A percentile compares a stretch with the other conserved stretches of the same genome.
Conservation (phyloP, 768 basidiomycete genomes). For the Pulveroboletus sp. region DNA sequence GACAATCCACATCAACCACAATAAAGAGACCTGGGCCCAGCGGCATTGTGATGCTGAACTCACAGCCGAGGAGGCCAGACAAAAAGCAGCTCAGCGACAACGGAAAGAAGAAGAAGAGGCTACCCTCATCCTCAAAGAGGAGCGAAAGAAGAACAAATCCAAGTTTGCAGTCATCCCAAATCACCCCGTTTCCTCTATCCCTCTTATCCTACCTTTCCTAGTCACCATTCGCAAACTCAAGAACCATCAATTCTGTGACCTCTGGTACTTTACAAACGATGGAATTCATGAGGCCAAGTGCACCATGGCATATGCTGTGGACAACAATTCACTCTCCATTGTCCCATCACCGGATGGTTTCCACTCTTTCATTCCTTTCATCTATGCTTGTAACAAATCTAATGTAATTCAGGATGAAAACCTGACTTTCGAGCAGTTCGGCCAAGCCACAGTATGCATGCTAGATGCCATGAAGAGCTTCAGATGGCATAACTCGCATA, state of each 20-base stretch:
- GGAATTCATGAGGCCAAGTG: background rate
- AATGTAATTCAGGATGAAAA: background rate
- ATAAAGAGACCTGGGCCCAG: background rate
- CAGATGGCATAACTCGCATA: background rate
- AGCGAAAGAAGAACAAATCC: background rate
- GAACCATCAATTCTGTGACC: background rate
- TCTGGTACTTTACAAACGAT: background rate
- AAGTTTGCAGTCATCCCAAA: background rate
- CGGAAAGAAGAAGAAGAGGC: background rate
- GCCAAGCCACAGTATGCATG: background rate
- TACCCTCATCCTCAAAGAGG: background rate
- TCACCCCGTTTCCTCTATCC: background rate
- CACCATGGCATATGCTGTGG: background rate
- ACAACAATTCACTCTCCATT: background rate
- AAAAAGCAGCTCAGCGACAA: background rate
- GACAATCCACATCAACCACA: background rate
- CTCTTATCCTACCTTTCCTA: background rate
- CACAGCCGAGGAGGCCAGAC: background rate
- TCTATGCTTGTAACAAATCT: rapidly evolving
- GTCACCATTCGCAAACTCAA: background rate
- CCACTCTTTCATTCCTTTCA: background rate
- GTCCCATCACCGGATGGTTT: background rate
- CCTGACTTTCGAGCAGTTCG: background rate
- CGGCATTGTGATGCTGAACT: too few relatives aligned
- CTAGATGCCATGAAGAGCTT: background rate